Percentiles rank a stretch among this genome's conserved stretches.
These are phyloP conservation scores for Solanum corneliomulleri DNA, from an alignment of 257 asterid genomes.

Conservation along the genomic window DNA sequence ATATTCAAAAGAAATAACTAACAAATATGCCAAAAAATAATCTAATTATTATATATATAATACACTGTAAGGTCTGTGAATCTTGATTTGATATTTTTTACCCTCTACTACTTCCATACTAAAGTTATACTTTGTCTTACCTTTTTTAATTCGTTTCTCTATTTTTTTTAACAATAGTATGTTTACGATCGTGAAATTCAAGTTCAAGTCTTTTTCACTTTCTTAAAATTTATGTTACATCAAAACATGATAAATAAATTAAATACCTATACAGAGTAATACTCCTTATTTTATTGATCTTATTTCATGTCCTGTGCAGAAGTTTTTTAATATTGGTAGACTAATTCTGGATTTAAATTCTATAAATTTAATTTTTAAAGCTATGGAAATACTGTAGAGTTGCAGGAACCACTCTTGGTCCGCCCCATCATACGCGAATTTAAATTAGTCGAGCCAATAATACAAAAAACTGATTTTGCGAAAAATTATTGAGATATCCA, in stretches of 20 bases:
- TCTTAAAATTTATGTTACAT: fast-evolving
- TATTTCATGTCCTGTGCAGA: background rate
- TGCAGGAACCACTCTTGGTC: too few species aligned
- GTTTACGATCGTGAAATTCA: too few species aligned
- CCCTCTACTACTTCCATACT: background rate
- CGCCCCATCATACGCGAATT: too few species aligned
- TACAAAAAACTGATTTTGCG: background rate
- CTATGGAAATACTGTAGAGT: background rate
- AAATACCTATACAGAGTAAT: background rate
- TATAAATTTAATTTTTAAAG: too few species aligned
- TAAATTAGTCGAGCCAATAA: too few species aligned
- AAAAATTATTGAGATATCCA: background rate
- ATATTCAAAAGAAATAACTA: too few species aligned
- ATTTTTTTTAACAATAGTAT: too few species aligned
- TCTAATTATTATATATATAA: background rate
- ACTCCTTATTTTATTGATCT: background rate
- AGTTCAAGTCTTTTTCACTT: too few species aligned
- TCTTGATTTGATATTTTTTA: background rate
- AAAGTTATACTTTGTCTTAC: background rate
- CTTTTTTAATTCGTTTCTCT: too few species aligned
- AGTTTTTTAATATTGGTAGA: background rate
- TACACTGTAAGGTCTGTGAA: background rate
- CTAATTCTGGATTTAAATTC: background rate
- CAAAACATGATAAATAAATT: too few species aligned
- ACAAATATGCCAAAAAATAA: background rate